Base-by-base conservation (phyloP, 345 rosid genomes). In the Gossypium anomalum region DNA sequence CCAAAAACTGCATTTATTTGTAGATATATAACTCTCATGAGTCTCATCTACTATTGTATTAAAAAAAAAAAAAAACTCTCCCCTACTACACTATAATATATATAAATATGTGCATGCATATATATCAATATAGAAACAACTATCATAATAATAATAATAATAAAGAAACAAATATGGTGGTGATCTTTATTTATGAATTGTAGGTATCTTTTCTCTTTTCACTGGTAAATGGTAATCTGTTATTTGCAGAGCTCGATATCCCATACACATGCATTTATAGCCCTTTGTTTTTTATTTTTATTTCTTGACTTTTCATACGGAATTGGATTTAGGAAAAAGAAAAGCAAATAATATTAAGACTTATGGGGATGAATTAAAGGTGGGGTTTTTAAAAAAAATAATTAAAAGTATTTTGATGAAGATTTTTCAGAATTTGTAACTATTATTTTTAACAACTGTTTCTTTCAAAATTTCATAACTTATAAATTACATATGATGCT, bases 191-290 rank as follows among this genome's bases (percentile, higher is more conserved):
- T 66, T 38, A 41, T 43, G 69, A 19, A 11, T 56, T 61, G 65
- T 15, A 61, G 10, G 41, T 61, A 29, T 62, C 44, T 34, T 34
- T 34, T 29, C 45, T 62, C 22, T 62, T 6, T 62, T 29, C 45
- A 8, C 67, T 7, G 45, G 44, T 61, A 29, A 16, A 43, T 7
- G 20, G 44, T 61, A 29, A 29, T 14, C 19, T 61, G 44, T 27
- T 14, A 19, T 15, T 61, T 34, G 67, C 20, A 62, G 61, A 29
- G 67, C 45, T 34, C 67, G 67, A 34, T 38, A 62, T 62, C 67
- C 67, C 67, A 62, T 11, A 29, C 67, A 29, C 45, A 62, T 61
- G 63, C 63, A 58, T 22, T 22, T 58, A 58, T 52, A 52, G 29
- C 16, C 2, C 4, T 23, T 20, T 56, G 34, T 3, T 29, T 29